Evolutionary conservation across 345 rosid genomes (phyloP).

Genomic region (Citrus medica): DNA sequence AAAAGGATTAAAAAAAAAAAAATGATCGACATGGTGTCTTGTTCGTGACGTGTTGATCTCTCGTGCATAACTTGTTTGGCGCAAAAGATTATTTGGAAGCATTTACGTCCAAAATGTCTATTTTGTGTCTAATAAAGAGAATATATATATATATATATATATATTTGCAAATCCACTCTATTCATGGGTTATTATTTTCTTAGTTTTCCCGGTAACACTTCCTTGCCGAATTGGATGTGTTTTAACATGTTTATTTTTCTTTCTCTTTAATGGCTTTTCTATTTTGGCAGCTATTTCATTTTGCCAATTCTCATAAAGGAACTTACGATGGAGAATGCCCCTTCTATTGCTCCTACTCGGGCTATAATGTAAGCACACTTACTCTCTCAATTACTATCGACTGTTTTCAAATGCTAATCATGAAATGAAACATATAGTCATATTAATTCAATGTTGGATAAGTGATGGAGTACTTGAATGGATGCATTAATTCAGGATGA

Average conservation of each 20-base stretch:
- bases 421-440: too few species aligned
- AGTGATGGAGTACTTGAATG: neutral
- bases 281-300: slow-evolving; percentile 54
- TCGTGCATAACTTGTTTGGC: too few species aligned
- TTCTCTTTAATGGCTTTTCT: neutral
- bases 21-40: too few species aligned
- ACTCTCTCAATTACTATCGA: neutral
- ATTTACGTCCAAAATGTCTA: too few species aligned
- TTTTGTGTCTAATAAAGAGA: too few species aligned
- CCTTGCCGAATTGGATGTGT: neutral
- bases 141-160: too few species aligned
- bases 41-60: too few species aligned
- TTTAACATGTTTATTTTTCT: neutral
- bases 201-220: too few species aligned
- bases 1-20: too few species aligned
- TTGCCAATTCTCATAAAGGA: slow-evolving; percentile 67
- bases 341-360: slow-evolving; percentile 89
- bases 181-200: neutral
- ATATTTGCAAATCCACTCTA: too few species aligned
- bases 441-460: neutral
- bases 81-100: too few species aligned
- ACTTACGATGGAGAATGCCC: slow-evolving; percentile 97
- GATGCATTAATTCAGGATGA: slow-evolving; percentile 55
- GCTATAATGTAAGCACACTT: slow-evolving; percentile 57
- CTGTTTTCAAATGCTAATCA: neutral